phyloP scores from a whole-genome alignment of 2,329 filamentous ascomycete genomes.

The Colletotrichum tropicicola region DNA sequence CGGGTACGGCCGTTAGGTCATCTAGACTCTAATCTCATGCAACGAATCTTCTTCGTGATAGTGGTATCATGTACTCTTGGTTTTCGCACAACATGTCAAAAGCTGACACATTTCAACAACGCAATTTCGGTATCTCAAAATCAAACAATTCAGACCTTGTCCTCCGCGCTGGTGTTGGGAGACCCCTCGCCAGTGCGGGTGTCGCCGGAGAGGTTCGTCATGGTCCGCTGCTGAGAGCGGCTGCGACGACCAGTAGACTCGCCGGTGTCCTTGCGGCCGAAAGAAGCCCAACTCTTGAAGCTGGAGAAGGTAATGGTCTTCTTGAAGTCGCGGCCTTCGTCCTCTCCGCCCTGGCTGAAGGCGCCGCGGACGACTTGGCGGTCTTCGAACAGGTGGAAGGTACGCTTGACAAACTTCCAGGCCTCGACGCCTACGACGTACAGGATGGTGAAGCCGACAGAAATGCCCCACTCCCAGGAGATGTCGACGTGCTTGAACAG shows the following conservation, averaged over 20 bases:
- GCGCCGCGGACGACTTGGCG: constrained; percentile 56
- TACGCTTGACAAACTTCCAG: constrained; percentile 77
- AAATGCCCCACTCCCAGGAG: constrained; percentile 79
- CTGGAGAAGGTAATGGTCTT: constrained; percentile 62
- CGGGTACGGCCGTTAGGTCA: neutral
- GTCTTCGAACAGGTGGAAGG: constrained; percentile 60
- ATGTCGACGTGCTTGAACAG: constrained; percentile 80
- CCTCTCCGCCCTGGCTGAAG: constrained; percentile 62
- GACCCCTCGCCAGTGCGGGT: constrained; percentile 26
- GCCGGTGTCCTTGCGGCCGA: constrained; percentile 51
- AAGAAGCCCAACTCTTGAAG: constrained; percentile 56
- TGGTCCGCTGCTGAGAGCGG: constrained; percentile 25
- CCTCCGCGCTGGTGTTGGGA: constrained; percentile 15
- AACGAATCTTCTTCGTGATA: constrained; percentile 12
- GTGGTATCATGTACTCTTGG: constrained; percentile 26
- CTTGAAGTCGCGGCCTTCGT: constrained; percentile 48
- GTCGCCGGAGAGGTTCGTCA: constrained; percentile 30
- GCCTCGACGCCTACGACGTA: constrained; percentile 75
- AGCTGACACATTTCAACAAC: neutral
- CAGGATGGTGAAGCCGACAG: constrained; percentile 68
- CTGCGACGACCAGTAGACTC: constrained; percentile 38
- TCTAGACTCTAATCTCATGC: constrained; percentile 13
- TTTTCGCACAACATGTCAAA: constrained; percentile 12
- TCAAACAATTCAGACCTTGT: constrained; percentile 17
- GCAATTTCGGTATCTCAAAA: neutral